Evolutionary conservation across 192 early-diverging fungal species (phyloP).

Genomic region (Backusella psychrophila): DNA sequence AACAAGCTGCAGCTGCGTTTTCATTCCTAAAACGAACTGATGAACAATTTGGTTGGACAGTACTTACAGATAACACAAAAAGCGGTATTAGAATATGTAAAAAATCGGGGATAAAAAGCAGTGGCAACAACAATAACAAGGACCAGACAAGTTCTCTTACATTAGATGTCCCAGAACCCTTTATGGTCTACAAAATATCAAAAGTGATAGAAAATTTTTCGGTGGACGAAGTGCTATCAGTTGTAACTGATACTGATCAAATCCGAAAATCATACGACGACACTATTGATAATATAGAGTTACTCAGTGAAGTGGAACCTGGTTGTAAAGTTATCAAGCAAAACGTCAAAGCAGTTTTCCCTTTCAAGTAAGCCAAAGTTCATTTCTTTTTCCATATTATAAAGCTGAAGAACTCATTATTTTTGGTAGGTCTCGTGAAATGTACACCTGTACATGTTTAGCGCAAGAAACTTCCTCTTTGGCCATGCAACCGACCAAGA

Average conservation of each 20-base stretch:
- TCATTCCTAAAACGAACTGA: conserved; percentile 38
- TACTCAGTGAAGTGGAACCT: conserved; percentile 34
- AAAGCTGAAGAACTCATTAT: not conserved
- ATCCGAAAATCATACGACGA: conserved; percentile 40
- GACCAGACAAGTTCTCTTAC: not conserved
- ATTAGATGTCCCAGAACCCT: conserved; percentile 41
- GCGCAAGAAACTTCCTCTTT: conserved; percentile 18
- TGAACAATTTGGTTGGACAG: conserved; percentile 42
- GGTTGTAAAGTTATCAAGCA: conserved; percentile 42
- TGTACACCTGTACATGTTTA: conserved; percentile 38
- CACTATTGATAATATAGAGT: conserved; percentile 34
- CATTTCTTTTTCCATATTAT: too few species aligned
- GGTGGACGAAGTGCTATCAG: conserved; percentile 47
- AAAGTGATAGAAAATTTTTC: conserved; percentile 56
- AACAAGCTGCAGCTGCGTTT: conserved; percentile 27
- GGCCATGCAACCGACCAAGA: conserved; percentile 10
- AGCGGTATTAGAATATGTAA: conserved; percentile 40
- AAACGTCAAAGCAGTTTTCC: conserved; percentile 45
- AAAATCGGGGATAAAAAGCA: conserved; percentile 32
- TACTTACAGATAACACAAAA: conserved; percentile 40
- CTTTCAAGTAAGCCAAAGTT: conserved; percentile 36
- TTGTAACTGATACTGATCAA: conserved; percentile 38
- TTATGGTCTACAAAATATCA: conserved; percentile 41
- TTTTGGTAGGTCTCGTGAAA: conserved; percentile 38
- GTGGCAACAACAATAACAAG: not conserved